Base-by-base conservation (phyloP, 176 grass and related monocot genomes). In the Themeda triandra region DNA sequence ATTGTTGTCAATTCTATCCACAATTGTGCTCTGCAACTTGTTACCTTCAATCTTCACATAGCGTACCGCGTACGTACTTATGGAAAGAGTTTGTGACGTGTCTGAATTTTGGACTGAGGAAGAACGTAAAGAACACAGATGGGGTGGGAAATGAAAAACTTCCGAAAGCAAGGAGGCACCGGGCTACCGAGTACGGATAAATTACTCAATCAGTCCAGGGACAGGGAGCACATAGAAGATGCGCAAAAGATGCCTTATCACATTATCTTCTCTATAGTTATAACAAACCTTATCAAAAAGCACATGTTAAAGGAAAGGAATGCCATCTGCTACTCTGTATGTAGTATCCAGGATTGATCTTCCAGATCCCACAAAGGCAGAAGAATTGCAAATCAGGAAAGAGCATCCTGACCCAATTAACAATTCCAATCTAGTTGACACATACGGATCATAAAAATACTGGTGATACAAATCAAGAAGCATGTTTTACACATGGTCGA, bases 1-100 rank as follows among this genome's bases (percentile, higher is more conserved):
- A 37, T 83, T 67, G 65, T 28, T 86, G 66, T 73, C 79, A 82
- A 73, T 82, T 86, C 42, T 71, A 77, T 82, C 66, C 54, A 56
- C 54, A 59, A 59, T 41, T 32, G 35, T n/a, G 6, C 0, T 44
- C 48, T 69, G 33, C 59, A 24, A 30, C 71, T 51, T 27, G 3
- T 37, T 63, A 60, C 56, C n/a, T 60, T 60, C 56, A n/a, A 24
- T 10, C 23, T 24, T 24, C 23, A 6, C 45, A 48, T 48, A 48
- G 45, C 14, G 45, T 51, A 18, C 46, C 1, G 46, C 15, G 15
- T 18, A 51, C 15, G 46, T 51, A 51, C 46, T 51, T 5, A 17
- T 18, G 30, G 17, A 27, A 80, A 73, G 29, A 80, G 77, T 35
- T 45, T 37, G 27, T 19, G 12, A 29, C 9, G 7, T 85, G 46